A percentile compares a stretch with the other conserved stretches of the same genome.
Conservation (phyloP, 1,284 basidiomycete genomes). For the Leccinum angustisporum region DNA sequence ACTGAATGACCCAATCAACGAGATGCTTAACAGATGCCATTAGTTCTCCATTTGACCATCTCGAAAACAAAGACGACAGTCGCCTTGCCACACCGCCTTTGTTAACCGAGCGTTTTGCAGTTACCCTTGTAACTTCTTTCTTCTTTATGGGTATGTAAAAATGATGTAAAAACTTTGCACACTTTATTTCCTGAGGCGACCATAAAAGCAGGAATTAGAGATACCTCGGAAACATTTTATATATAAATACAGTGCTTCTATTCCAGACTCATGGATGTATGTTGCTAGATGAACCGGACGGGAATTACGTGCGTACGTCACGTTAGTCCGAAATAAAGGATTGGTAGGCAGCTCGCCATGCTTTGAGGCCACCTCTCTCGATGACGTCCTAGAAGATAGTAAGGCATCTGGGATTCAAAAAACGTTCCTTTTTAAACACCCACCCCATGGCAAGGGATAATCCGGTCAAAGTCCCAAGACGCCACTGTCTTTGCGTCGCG, state of each 20-base stretch:
- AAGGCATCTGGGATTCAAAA: conserved; percentile 1
- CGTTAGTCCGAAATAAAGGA: conserved; percentile 27
- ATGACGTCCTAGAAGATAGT: conserved; percentile 66
- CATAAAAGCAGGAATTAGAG: too few relatives aligned
- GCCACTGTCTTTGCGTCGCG: conserved; percentile 71
- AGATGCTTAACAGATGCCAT: not conserved
- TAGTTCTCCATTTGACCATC: not conserved
- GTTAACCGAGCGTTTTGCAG: not conserved
- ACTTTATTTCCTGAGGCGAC: too few relatives aligned
- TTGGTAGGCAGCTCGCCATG: conserved; percentile 56
- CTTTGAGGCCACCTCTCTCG: conserved; percentile 69
- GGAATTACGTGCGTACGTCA: not conserved
- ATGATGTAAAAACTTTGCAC: not conserved
- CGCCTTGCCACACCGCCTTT: not conserved
- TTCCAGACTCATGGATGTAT: not conserved
- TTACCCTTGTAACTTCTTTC: not conserved
- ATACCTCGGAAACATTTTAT: conserved; percentile 4
- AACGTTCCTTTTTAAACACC: conserved; percentile 22
- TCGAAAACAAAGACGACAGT: not conserved
- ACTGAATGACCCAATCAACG: not conserved
- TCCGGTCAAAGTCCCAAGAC: conserved; percentile 83
- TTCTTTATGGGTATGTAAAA: not conserved
- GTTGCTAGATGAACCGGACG: not conserved
- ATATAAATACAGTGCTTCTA: conserved; percentile 6
- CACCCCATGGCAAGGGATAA: conserved; percentile 94